Conservation (phyloP, 192 early-diverging fungal genomes). For the Lobosporangium transversale region DNA sequence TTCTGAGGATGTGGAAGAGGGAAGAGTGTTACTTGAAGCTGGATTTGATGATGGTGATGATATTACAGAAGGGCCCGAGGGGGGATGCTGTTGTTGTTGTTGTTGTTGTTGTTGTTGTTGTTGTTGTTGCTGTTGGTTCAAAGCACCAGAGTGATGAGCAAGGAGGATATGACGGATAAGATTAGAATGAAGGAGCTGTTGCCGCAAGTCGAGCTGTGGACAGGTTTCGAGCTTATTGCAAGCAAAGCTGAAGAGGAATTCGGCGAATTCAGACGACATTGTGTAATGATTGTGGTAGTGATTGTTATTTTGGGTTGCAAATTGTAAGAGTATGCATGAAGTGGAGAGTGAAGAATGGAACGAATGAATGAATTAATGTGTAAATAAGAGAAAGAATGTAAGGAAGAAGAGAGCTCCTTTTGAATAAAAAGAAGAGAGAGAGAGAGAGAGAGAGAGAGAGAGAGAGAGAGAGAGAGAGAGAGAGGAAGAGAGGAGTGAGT, state of each 20-base stretch:
- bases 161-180: slow-evolving; percentile 50
- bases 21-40: background rate
- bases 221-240: slow-evolving; percentile 41
- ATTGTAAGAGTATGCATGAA: background rate
- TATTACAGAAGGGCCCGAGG: background rate
- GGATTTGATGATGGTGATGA: background rate
- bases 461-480: background rate
- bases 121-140: no score
- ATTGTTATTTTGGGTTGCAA: background rate
- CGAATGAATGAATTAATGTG: background rate
- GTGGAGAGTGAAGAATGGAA: background rate
- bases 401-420: no score
- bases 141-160: slow-evolving; percentile 8
- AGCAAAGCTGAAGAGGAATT: slow-evolving; percentile 39
- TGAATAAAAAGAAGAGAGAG: no score
- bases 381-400: no score
- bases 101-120: background rate
- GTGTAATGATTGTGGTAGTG: background rate
- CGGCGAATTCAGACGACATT: slow-evolving; percentile 43
- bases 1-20: slow-evolving; percentile 2
- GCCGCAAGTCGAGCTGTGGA: slow-evolving; percentile 39
- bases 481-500: background rate
- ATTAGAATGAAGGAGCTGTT: slow-evolving; percentile 41
- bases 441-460: no score
- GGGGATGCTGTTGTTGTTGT: background rate